These are phyloP conservation scores for Hemerocallis citrina DNA, from an alignment of 106 monocot genomes.

Conservation along the genomic window DNA sequence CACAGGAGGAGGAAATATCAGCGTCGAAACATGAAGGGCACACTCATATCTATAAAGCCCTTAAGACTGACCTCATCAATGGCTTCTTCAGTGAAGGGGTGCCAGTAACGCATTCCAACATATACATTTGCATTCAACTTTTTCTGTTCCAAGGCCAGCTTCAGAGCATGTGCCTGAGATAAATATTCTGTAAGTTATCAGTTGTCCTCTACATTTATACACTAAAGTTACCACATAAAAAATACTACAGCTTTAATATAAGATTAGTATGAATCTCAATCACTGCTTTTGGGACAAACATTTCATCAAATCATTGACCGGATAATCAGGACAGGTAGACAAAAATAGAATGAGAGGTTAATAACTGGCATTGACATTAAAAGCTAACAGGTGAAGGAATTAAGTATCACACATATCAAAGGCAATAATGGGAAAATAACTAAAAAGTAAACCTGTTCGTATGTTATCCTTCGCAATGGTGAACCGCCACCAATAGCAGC, in stretches of 20 bases:
- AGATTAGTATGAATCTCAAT: too few relatives aligned
- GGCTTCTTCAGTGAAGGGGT: conserved; percentile 96
- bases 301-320: too few relatives aligned
- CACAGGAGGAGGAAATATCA: too few relatives aligned
- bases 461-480: conserved; percentile 63
- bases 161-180: conserved; percentile 70
- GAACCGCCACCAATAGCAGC: conserved; percentile 93
- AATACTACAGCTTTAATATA: background rate
- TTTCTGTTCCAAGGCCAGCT: conserved; percentile 57
- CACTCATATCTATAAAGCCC: too few relatives aligned
- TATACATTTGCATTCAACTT: conserved; percentile 65
- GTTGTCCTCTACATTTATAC: background rate
- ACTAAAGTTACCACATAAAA: background rate
- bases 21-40: too few relatives aligned
- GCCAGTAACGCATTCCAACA: conserved; percentile 94
- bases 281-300: too few relatives aligned
- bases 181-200: background rate
- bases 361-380: background rate
- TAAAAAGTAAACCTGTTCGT: conserved; percentile 59
- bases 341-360: background rate
- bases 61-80: conserved; percentile 67
- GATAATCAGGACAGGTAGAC: too few relatives aligned
- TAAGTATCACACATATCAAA: background rate
- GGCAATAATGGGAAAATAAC: background rate
- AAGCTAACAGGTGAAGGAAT: background rate